phyloP scores from a whole-genome alignment of 768 basidiomycete genomes.

The Lyophyllum semitale region DNA sequence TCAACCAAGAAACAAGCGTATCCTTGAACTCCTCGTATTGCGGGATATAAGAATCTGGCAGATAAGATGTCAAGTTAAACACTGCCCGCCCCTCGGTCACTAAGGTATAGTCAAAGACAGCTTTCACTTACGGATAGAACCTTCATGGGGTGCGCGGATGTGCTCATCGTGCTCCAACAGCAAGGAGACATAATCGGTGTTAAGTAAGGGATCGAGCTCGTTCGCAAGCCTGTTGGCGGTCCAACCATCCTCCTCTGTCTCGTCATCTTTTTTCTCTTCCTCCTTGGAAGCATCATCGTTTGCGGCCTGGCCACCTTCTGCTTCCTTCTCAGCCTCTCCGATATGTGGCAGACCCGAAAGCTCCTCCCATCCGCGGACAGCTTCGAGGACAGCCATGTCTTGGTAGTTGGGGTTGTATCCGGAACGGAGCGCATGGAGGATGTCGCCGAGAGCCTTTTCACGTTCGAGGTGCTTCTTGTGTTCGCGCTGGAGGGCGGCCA shows the following conservation, averaged over 20 bases:
- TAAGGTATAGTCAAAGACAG: not conserved
- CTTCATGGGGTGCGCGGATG: conserved; percentile 46
- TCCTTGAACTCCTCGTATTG: conserved; percentile 71
- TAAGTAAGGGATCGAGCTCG: conserved; percentile 57
- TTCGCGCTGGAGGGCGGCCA: conserved; percentile 76
- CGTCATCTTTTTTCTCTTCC: conserved; percentile 41
- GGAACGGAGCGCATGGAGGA: conserved; percentile 76
- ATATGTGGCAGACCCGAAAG: conserved; percentile 71
- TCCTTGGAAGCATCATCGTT: conserved; percentile 33
- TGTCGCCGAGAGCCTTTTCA: conserved; percentile 77
- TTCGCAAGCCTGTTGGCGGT: conserved; percentile 56
- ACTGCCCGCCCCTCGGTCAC: conserved; percentile 46
- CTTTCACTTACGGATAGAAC: conserved; percentile 55
- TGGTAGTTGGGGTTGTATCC: conserved; percentile 99
- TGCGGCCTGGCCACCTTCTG: conserved; percentile 34
- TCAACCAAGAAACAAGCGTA: conserved; percentile 60
- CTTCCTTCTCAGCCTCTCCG: conserved; percentile 62
- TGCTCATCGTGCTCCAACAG: conserved; percentile 79
- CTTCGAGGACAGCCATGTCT: conserved; percentile 98
- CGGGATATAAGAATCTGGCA: conserved; percentile 80
- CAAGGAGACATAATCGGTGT: conserved; percentile 71
- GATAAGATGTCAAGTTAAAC: conserved; percentile 76
- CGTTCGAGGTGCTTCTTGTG: conserved; percentile 73
- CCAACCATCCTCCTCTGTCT: conserved; percentile 64
- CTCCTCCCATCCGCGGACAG: conserved; percentile 91